Percentiles rank a stretch among this genome's conserved stretches.
These are phyloP conservation scores for Populus pruinosa DNA, from an alignment of 345 rosid genomes.

Conservation along the genomic window DNA sequence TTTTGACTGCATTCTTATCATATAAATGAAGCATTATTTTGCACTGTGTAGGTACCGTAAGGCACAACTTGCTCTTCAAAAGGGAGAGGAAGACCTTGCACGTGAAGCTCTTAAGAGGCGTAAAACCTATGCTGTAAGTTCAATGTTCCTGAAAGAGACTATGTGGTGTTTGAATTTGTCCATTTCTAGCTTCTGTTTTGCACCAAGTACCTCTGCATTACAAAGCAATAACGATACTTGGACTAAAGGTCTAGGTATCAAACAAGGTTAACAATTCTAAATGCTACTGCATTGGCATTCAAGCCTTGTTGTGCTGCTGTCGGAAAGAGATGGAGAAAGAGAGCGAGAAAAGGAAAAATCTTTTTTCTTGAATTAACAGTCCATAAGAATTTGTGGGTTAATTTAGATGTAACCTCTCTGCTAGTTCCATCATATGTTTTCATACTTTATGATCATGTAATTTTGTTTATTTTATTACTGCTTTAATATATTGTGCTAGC, in stretches of 20 bases:
- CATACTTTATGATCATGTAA: background rate
- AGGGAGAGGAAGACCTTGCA: conserved; percentile 84
- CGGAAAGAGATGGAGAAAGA: background rate
- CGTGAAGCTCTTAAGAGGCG: conserved; percentile 86
- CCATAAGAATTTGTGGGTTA: background rate
- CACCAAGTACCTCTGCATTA: background rate
- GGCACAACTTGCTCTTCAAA: conserved; percentile 75
- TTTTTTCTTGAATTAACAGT: background rate
- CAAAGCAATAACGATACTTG: background rate
- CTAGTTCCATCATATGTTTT: background rate
- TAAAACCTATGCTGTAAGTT: conserved; percentile 65
- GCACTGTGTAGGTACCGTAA: conserved; percentile 54
- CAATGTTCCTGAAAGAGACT: background rate
- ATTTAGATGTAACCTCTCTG: background rate
- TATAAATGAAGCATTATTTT: background rate
- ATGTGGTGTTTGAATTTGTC: background rate
- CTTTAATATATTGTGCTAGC: background rate
- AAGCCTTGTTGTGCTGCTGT: background rate
- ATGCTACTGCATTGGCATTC: background rate
- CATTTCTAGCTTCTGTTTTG: background rate
- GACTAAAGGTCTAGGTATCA: background rate
- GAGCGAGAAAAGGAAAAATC: background rate
- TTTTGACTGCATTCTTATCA: background rate
- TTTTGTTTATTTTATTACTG: background rate
- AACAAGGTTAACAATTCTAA: background rate